Conservation (phyloP, 768 basidiomycete species). For the Boletus tylopilopsis region DNA sequence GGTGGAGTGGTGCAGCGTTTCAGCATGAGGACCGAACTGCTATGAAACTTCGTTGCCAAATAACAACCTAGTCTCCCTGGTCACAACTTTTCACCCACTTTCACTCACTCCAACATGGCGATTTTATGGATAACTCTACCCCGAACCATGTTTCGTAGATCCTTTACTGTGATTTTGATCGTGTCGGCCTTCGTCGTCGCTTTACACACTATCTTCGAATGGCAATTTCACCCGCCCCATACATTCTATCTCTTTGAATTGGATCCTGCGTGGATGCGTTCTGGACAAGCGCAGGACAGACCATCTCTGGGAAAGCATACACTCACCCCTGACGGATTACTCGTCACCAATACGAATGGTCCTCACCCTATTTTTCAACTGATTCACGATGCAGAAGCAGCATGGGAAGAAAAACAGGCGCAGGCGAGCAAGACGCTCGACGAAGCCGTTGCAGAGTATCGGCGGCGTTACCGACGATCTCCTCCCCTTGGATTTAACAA, state of each 20-base stretch:
- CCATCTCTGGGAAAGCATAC: conserved; percentile 17
- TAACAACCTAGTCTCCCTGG: too few relatives aligned
- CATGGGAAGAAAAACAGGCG: conserved; percentile 34
- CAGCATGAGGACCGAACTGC: too few relatives aligned
- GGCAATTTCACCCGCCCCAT: neutral
- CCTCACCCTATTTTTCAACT: conserved; percentile 44
- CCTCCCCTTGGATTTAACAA: conserved; percentile 42
- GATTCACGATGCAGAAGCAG: conserved; percentile 32
- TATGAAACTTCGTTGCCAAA: too few relatives aligned
- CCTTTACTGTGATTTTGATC: neutral
- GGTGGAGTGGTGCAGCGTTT: too few relatives aligned
- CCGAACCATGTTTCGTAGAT: neutral
- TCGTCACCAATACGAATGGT: conserved; percentile 32
- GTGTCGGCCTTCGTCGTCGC: neutral
- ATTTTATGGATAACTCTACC: neutral
- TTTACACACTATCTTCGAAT: neutral
- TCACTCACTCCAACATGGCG: too few relatives aligned
- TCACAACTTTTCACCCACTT: too few relatives aligned
- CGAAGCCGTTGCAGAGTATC: conserved; percentile 38
- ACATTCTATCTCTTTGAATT: neutral
- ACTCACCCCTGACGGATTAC: conserved; percentile 27
- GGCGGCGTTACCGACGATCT: conserved; percentile 28
- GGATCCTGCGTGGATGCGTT: neutral
- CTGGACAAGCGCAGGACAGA: neutral
- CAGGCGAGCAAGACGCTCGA: conserved; percentile 36